A percentile compares a stretch with the other conserved stretches of the same genome.
phyloP scores from a whole-genome alignment of 306 rosid genomes.

The Gastrolobium villosum region DNA sequence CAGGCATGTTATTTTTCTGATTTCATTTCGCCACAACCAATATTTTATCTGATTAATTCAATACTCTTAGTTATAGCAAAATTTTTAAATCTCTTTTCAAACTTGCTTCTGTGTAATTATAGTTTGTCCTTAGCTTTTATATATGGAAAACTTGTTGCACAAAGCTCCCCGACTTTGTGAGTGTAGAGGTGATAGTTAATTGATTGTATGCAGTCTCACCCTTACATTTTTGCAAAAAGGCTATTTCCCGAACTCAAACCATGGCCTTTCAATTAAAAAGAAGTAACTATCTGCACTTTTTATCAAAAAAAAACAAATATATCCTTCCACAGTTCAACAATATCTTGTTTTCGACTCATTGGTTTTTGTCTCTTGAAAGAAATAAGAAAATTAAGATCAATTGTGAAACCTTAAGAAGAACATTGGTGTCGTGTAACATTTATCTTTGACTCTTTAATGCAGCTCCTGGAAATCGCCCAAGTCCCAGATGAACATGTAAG shows the following conservation, averaged over 20 bases:
- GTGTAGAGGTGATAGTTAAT: no score
- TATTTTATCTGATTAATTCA: constrained; percentile 34
- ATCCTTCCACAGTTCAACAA: background rate
- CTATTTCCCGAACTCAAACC: no score
- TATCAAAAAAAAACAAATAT: background rate
- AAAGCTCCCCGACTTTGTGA: no score
- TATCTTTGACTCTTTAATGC: constrained; percentile 57
- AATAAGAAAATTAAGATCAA: constrained; percentile 11
- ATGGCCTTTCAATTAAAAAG: no score
- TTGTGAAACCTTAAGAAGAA: background rate
- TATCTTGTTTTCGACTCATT: background rate
- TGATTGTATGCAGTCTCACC: no score
- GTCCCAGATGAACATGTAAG: constrained; percentile 96
- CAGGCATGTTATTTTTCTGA: constrained; percentile 47
- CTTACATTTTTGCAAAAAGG: no score
- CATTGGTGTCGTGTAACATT: constrained; percentile 16
- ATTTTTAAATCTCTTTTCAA: constrained; percentile 7
- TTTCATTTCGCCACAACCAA: constrained; percentile 19
- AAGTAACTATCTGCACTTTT: no score
- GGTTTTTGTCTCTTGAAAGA: constrained; percentile 25
- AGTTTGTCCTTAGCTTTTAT: background rate
- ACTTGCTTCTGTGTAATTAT: constrained; percentile 30
- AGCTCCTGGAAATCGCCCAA: constrained; percentile 98
- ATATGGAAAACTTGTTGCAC: no score
- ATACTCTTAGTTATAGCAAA: constrained; percentile 20